phyloP scores from a whole-genome alignment of 805 yeast genomes.

The Zygosaccharomyces kombuchaensis region DNA sequence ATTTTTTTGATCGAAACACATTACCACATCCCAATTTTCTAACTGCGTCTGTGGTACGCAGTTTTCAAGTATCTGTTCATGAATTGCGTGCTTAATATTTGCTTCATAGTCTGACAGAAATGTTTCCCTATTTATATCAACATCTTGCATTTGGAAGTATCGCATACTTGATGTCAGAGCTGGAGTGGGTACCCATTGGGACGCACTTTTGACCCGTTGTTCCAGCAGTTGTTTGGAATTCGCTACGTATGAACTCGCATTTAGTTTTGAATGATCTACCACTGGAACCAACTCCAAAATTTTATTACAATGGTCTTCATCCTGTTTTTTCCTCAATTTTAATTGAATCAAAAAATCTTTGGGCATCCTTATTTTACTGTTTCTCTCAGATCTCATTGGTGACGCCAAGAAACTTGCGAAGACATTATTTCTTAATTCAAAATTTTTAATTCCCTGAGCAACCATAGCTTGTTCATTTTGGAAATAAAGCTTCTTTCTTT shows the following conservation, averaged over 20 bases:
- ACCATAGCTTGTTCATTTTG: neutral
- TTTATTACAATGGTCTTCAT: slow-evolving; percentile 10
- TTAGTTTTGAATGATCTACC: slow-evolving; percentile 4
- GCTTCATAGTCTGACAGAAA: neutral
- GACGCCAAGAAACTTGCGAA: slow-evolving; percentile 41
- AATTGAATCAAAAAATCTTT: slow-evolving; percentile 37
- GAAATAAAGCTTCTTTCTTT: slow-evolving; percentile 22
- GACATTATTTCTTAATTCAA: slow-evolving; percentile 32
- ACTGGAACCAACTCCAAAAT: slow-evolving; percentile 11
- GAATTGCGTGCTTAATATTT: slow-evolving; percentile 1
- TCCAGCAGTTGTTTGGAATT: slow-evolving; percentile 14
- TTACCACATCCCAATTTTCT: slow-evolving; percentile 11
- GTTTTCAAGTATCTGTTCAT: neutral
- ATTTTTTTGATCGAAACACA: slow-evolving; percentile 4
- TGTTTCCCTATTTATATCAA: slow-evolving; percentile 7
- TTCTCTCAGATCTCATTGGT: slow-evolving; percentile 41
- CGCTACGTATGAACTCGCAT: slow-evolving; percentile 25
- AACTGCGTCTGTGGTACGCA: neutral
- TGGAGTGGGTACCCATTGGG: slow-evolving; percentile 16
- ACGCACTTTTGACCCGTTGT: slow-evolving; percentile 6
- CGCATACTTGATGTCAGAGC: slow-evolving; percentile 9
- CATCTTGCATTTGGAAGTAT: slow-evolving; percentile 9
- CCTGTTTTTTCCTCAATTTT: slow-evolving; percentile 21
- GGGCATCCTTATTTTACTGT: slow-evolving; percentile 38
- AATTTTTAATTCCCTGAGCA: slow-evolving; percentile 5